phyloP scores from a whole-genome alignment of 73 alveolate species.

The Strombidium stylifer region DNA sequence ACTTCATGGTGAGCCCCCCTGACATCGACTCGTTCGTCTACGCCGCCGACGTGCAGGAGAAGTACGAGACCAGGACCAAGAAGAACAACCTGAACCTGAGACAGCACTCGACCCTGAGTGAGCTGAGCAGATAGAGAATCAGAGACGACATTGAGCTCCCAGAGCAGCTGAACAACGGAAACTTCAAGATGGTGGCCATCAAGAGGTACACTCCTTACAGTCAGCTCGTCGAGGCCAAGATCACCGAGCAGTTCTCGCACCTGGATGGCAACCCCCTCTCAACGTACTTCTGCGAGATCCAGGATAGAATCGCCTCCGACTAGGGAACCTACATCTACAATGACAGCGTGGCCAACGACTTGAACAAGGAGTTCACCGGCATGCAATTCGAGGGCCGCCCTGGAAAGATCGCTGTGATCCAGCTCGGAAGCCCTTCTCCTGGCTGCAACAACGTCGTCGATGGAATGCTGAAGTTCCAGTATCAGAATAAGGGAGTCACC shows the following conservation, averaged over 20 bases:
- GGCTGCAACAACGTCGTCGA: slow-evolving; percentile 70
- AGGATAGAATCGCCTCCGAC: not conserved
- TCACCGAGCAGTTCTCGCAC: slow-evolving; percentile 13
- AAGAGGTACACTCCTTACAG: slow-evolving; percentile 8
- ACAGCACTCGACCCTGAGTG: slow-evolving; percentile 1
- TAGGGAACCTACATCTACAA: not conserved
- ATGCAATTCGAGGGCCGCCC: not conserved
- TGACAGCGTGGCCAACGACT: not conserved
- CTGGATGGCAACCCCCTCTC: not conserved
- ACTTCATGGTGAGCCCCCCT: slow-evolving; percentile 45
- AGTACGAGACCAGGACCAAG: not conserved
- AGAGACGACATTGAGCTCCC: not conserved
- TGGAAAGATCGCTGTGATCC: slow-evolving; percentile 66
- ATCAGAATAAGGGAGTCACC: slow-evolving; percentile 3
- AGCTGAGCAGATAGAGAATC: slow-evolving; percentile 9
- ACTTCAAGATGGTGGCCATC: not conserved
- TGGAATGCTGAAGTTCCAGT: slow-evolving; percentile 59
- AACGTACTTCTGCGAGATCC: slow-evolving; percentile 4
- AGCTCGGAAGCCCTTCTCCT: slow-evolving; percentile 69
- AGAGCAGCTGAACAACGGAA: not conserved
- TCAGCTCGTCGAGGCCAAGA: slow-evolving; percentile 22
- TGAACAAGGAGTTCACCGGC: not conserved
- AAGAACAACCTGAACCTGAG: slow-evolving; percentile 2
- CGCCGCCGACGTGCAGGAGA: slow-evolving; percentile 44
- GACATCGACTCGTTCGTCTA: slow-evolving; percentile 14